phyloP scores from a whole-genome alignment of 2,329 filamentous ascomycete genomes.

The Arthrinium puccinioides region DNA sequence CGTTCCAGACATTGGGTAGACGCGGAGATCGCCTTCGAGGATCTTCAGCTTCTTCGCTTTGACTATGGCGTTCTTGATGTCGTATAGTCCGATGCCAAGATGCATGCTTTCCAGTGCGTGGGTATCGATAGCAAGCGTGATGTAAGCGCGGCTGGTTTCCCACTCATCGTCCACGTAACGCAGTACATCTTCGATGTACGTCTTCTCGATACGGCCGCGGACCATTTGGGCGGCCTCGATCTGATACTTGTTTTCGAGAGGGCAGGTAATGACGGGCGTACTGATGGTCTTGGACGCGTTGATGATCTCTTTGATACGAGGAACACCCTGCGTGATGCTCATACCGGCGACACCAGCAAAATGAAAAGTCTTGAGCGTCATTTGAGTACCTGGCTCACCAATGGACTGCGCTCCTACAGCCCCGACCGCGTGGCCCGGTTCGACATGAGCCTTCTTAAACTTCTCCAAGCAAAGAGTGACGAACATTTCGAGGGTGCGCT shows the following conservation, averaged over 20 bases:
- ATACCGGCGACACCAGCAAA: constrained; percentile 99
- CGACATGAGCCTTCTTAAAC: constrained; percentile 83
- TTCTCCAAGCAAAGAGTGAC: constrained; percentile 79
- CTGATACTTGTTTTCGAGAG: constrained; percentile 66
- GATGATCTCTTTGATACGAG: constrained; percentile 99
- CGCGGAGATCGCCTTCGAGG: constrained; percentile 54
- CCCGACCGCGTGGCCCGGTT: constrained; percentile 92
- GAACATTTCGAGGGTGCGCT: constrained; percentile 66
- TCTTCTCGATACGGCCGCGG: constrained; percentile 92
- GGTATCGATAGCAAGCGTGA: constrained; percentile 77
- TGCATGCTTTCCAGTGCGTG: constrained; percentile 73
- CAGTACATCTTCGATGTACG: constrained; percentile 75
- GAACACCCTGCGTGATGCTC: constrained; percentile 98
- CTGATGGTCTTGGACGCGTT: constrained; percentile 92
- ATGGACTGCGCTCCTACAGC: constrained; percentile 97
- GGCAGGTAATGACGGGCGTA: constrained; percentile 87
- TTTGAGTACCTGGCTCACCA: constrained; percentile 95
- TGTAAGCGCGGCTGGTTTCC: constrained; percentile 66
- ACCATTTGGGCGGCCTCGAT: constrained; percentile 81
- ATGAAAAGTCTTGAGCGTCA: constrained; percentile 99
- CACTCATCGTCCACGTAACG: constrained; percentile 82
- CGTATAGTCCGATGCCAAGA: constrained; percentile 65
- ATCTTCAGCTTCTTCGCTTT: constrained; percentile 80
- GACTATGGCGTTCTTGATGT: constrained; percentile 72
- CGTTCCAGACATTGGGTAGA: constrained; percentile 43